phyloP scores from a whole-genome alignment of 345 rosid species.

The Fremontodendron californicum region DNA sequence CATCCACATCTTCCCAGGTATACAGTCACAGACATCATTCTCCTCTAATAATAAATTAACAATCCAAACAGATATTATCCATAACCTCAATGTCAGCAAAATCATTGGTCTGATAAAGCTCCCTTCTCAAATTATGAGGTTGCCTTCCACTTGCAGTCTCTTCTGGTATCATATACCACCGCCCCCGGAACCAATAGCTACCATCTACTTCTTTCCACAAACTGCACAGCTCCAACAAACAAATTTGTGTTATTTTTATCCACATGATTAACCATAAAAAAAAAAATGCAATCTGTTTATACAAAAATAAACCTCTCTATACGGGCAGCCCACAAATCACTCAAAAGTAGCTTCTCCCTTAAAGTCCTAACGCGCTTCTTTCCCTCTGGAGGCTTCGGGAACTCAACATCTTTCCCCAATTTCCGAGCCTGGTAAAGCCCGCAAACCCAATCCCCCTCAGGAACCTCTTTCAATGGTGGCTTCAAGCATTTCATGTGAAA shows the following conservation, averaged over 20 bases:
- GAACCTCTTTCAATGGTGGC: constrained; percentile 69
- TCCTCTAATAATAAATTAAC: background rate
- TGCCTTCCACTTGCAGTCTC: constrained; percentile 86
- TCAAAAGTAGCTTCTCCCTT: constrained; percentile 83
- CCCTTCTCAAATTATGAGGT: constrained; percentile 73
- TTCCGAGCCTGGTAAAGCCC: constrained; percentile 55
- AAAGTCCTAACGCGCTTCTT: constrained; percentile 62
- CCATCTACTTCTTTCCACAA: constrained; percentile 74
- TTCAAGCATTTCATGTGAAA: constrained; percentile 89
- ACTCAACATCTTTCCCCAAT: constrained; percentile 42
- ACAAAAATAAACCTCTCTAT: constrained; percentile 62
- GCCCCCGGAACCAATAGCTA: constrained; percentile 67
- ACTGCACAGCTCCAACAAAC: constrained; percentile 31
- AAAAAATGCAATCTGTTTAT: background rate
- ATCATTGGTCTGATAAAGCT: constrained; percentile 77
- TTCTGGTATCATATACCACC: constrained; percentile 88
- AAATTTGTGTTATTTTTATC: background rate
- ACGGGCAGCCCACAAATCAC: constrained; percentile 82
- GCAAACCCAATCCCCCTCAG: constrained; percentile 92
- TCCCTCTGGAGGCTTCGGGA: constrained; percentile 60
- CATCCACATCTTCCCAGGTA: background rate
- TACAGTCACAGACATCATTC: background rate
- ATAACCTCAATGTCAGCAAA: constrained; percentile 76
- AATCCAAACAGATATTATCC: background rate
- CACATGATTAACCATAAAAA: background rate